Evolutionary conservation across 108 stramenopile species (phyloP), one percentile per base, ranked within the genome.

Genomic region (Cylindrotheca fusiformis): DNA sequence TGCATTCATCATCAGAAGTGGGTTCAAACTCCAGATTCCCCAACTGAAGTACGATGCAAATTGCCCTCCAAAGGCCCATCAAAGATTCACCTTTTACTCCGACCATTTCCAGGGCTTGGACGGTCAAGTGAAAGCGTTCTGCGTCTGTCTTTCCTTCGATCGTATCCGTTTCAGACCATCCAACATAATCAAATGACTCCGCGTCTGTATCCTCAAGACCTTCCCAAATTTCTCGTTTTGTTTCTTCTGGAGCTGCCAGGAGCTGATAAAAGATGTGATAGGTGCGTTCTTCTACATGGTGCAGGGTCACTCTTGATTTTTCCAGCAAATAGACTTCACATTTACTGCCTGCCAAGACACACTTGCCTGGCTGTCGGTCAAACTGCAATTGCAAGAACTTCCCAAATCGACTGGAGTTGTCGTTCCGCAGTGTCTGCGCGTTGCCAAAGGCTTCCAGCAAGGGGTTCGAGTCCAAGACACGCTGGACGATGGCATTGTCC

Each of bases 261-360:
- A 98, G 65, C 77, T 99, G 97, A 76, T 99, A 99, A 62, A 99
- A 99, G 19, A 98, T 90, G 69, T 99, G 99, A 78, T 95, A 99
- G 58, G 97, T 98, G 30, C 99, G 65, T 75, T 99, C 99, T 0
- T 92, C 94, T 58, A 92, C 79, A 36, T 95, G 84, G 69, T 98
- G 97, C 23, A 78, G 58, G 3, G 92, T 94, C 32, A 99, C 95
- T 27, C 99, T 81, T 45, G 79, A 83, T 76, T 99, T 99, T 76
- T 99, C 99, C 17, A 99, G 77, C 24, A 99, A 79, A 69, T 98
- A 99, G 2, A 86, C 86, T 46, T 83, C 83, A 67, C 86, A 86
- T 65, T 76, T 88, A 31, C 79, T 79, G 44, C 91, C 88, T 14
- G 85, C 85, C 36, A 90, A 67, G 36, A 76, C 75, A 48, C 75